Evolutionary conservation across 1,139 yeast species (phyloP), one percentile per base, ranked within the genome.

Genomic region (Hyphopichia pseudoburtonii): DNA sequence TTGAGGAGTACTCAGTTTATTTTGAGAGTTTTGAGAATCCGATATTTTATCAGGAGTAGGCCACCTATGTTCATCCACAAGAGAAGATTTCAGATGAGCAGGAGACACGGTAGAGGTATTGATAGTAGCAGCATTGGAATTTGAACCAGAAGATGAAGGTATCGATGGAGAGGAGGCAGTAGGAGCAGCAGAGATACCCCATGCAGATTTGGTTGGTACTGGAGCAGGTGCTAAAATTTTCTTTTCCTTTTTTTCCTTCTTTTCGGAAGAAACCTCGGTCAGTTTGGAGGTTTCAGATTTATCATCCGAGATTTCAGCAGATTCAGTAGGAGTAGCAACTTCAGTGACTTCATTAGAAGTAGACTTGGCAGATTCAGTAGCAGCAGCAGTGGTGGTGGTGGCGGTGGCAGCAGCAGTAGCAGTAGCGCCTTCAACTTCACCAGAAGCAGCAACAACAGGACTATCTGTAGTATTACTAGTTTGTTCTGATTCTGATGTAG

Each of bases 221-320:
- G 92, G 92, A 32, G 94, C 94, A 6, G 90, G 90, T 12, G 86
- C 81, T 51, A 82, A 69, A 16, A 64, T 58, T 36, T 66, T 69
- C 51, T 68, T 69, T 37, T 57, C 60, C 46, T 60, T 61, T 39
- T 56, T 30, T 3, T 23, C 28, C 16, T 22, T 31, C 8, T 17
- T 17, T 11, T 23, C 28, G 5, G 33, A 21, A 21, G 19, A 8
- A 16, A 16, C 17, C 17, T 24, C 34, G 16, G 16, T 5, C 7
- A 5, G 6, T 10, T 18, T 6, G 4, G 21, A 17, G 17, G 17
- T 12, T 11, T 17, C 23, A 7, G 23, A 28, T 17, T 27, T 27
- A 16, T 28, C 31, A 28, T 22, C n/a, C 3, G 23, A 28, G 3
- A 7, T 21, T 21, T 21, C 23, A 17, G 17, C 23, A 17, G 8